Evolutionary conservation across 495 filamentous ascomycete species (phyloP).

Genomic region (Daldinia concentrica): DNA sequence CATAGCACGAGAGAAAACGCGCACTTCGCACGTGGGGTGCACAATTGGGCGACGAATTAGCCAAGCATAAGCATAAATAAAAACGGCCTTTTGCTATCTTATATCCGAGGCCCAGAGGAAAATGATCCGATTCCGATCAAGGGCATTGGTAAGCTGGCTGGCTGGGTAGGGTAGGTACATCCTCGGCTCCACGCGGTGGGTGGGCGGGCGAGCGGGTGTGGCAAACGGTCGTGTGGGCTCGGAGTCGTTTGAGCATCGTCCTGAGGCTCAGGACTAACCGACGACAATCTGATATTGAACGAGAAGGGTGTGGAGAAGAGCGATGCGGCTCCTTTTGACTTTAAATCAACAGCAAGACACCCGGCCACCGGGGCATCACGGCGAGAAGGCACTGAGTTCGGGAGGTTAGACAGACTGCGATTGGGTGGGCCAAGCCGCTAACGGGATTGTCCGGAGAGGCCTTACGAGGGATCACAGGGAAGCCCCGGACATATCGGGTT

Average conservation of each 20-base stretch:
- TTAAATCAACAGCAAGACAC: slow-evolving; percentile 48
- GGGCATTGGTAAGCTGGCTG: not conserved
- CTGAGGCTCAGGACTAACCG: slow-evolving; percentile 34
- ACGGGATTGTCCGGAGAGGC: slow-evolving; percentile 41
- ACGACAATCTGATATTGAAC: slow-evolving; percentile 40
- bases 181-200: slow-evolving; percentile 29
- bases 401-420: slow-evolving; percentile 33
- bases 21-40: slow-evolving; percentile 46
- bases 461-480: slow-evolving; percentile 20
- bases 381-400: slow-evolving; percentile 37
- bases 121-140: slow-evolving; percentile 29
- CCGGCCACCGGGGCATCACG: slow-evolving; percentile 45
- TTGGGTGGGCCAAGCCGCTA: slow-evolving; percentile 44
- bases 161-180: not conserved
- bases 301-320: slow-evolving; percentile 42
- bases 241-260: slow-evolving; percentile 15
- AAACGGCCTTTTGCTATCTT: slow-evolving; percentile 27
- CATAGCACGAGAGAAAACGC: slow-evolving; percentile 33
- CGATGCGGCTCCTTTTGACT: slow-evolving; percentile 47
- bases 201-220: slow-evolving; percentile 19
- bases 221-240: not conserved
- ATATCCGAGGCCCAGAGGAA: slow-evolving; percentile 28
- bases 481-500: slow-evolving; percentile 34
- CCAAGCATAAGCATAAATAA: slow-evolving; percentile 22
- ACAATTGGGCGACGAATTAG: slow-evolving; percentile 44